A percentile compares a stretch with the other conserved stretches of the same genome.
Conservation (phyloP, 1,284 basidiomycete species). For the Moesziomyces sp. region DNA sequence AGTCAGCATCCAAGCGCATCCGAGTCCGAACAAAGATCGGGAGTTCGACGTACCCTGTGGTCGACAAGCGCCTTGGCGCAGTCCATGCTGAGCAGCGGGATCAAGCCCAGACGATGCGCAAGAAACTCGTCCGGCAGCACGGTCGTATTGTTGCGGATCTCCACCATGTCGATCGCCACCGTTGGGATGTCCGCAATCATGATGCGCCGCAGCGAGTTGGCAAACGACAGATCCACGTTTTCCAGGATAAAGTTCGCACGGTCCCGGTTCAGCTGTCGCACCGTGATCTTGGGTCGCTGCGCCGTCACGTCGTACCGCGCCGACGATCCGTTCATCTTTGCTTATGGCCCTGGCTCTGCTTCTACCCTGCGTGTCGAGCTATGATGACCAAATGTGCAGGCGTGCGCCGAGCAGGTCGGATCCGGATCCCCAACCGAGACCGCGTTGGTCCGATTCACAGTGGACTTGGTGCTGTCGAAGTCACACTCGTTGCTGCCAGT, state of each 20-base stretch:
- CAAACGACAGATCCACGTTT: constrained; percentile 64
- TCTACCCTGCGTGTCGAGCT: not conserved
- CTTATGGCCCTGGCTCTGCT: not conserved
- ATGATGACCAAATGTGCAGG: too few species aligned
- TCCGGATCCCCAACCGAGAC: too few species aligned
- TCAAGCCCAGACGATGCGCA: constrained; percentile 92
- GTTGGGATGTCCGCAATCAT: constrained; percentile 67
- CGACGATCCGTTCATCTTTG: constrained; percentile 29
- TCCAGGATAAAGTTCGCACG: constrained; percentile 64
- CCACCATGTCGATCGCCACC: constrained; percentile 92
- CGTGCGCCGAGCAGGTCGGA: too few species aligned
- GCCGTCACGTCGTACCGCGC: constrained; percentile 33
- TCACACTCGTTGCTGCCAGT: too few species aligned
- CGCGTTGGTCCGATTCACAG: too few species aligned
- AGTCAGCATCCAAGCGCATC: not conserved
- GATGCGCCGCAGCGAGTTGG: constrained; percentile 64
- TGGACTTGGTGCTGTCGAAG: too few species aligned
- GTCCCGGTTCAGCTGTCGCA: constrained; percentile 54
- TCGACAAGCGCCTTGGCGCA: constrained; percentile 59
- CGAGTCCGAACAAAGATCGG: not conserved
- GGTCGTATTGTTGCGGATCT: constrained; percentile 89
- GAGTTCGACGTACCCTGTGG: constrained; percentile 53
- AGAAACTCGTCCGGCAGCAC: constrained; percentile 98
- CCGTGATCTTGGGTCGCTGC: constrained; percentile 51
- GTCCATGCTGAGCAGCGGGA: constrained; percentile 81